Base-by-base conservation (phyloP, 352 stramenopile genomes). In the Globisporangium spinosum region DNA sequence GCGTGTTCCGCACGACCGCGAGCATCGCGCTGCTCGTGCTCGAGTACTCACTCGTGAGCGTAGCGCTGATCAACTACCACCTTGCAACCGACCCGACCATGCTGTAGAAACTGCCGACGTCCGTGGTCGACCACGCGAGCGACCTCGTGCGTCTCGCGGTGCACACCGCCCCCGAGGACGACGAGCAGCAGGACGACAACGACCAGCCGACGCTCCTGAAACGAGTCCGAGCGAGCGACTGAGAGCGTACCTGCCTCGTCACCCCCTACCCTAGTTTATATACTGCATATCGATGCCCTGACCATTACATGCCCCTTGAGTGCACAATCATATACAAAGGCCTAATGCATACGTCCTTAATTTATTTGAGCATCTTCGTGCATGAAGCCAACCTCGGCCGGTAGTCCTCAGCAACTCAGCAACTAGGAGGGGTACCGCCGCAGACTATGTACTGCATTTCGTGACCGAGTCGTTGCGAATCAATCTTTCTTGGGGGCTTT, bases 11-110 rank as follows among this genome's bases (percentile, higher is more conserved):
- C 43, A 64, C 38, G 23, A 59, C 64, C 29, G 43, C 64, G 13
- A 65, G 55, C 43, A 47, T 69, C 15, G 47, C 45, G 32, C 15
- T 58, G 29, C 56, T 69, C 32, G 64, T 69, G 4, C 32, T 69
- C 45, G 57, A 57, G 40, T 69, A 64, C 57, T 43, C 64, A 57
- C 64, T 69, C 32, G 45, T 64, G 43, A 69, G 64, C 45, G 58
- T 69, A 12, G 56, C 58, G 17, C 32, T 69, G 23, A 43, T 69
- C 64, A 64, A 60, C 57, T 58, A 51, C 32, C 56, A 20, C 32
- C 57, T 69, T 57, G 34, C 56, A 27, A 40, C 54, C 13, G 64
- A 69, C 8, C 17, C 43, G n/a, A 53, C 5, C n/a, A 12, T 38
- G 43, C 29, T 58, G 12, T 38, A 58, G 20, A 56, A 34, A 4